A percentile compares a stretch with the other conserved stretches of the same genome.
phyloP scores from a whole-genome alignment of 257 asterid genomes.

The Voacanga thouarsii region DNA sequence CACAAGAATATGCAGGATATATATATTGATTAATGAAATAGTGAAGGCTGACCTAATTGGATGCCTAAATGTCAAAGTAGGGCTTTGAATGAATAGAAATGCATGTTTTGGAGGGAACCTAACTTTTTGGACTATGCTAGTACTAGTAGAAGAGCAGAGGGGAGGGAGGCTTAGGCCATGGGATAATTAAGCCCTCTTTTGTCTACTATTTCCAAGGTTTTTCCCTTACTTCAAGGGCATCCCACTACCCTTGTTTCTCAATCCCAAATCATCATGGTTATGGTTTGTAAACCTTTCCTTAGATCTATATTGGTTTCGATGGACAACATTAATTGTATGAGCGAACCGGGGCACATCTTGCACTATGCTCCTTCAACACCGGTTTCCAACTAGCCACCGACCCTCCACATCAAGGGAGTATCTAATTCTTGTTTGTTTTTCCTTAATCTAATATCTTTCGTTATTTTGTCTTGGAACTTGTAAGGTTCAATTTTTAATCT shows the following conservation, averaged over 20 bases:
- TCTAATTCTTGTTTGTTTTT: neutral
- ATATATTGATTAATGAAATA: neutral
- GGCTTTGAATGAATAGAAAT: slow-evolving; percentile 9
- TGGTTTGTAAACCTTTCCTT: neutral
- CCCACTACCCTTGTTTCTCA: slow-evolving; percentile 14
- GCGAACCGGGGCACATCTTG: slow-evolving; percentile 21
- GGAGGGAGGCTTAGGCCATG: neutral
- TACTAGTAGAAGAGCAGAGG: neutral
- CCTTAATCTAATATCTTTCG: too few relatives aligned
- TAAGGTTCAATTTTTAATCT: too few relatives aligned
- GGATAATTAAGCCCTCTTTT: neutral
- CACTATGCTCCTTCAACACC: slow-evolving; percentile 9
- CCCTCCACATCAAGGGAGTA: neutral
- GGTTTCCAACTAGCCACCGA: neutral
- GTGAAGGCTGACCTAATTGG: slow-evolving; percentile 12
- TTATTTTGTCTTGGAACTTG: too few relatives aligned
- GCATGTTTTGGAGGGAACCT: slow-evolving; percentile 8
- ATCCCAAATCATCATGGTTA: neutral
- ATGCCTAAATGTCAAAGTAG: neutral
- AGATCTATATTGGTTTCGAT: slow-evolving; percentile 2
- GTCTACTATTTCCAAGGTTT: neutral
- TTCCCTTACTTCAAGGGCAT: slow-evolving; percentile 7
- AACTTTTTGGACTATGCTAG: slow-evolving; percentile 8
- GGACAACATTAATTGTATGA: slow-evolving; percentile 24
- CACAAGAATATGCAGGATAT: neutral